Percentiles rank a stretch among this genome's conserved stretches.
phyloP scores from a whole-genome alignment of 2,329 filamentous ascomycete genomes.

The Trichoderma oligosporum region DNA sequence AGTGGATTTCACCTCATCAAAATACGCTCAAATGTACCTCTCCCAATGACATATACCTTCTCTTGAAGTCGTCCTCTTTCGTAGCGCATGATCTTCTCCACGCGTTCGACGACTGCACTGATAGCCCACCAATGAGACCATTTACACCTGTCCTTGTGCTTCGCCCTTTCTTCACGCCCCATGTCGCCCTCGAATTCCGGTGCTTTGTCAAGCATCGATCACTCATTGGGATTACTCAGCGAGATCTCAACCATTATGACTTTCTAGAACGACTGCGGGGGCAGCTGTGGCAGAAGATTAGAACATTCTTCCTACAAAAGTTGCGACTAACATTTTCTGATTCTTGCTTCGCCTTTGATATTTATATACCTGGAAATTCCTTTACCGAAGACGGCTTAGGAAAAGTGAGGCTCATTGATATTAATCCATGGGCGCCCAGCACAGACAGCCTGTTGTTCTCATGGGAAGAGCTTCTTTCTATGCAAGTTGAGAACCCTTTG shows the following conservation, averaged over 20 bases:
- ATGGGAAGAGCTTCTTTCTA: conserved; percentile 79
- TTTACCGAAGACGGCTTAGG: conserved; percentile 58
- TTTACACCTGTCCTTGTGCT: conserved; percentile 80
- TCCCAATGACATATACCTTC: conserved; percentile 86
- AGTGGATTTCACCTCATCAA: conserved; percentile 77
- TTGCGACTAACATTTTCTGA: conserved; percentile 79
- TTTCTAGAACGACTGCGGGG: conserved; percentile 67
- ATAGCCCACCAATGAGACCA: conserved; percentile 37
- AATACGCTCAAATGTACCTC: conserved; percentile 90
- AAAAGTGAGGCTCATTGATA: conserved; percentile 80
- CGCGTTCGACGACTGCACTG: conserved; percentile 70
- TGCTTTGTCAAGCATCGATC: conserved; percentile 85
- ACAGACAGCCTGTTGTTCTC: conserved; percentile 88
- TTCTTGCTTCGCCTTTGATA: conserved; percentile 80
- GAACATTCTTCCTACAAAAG: conserved; percentile 71
- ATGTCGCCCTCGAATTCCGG: conserved; percentile 88
- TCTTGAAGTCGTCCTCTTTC: conserved; percentile 93
- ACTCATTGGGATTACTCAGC: conserved; percentile 79
- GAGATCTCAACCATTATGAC: conserved; percentile 85
- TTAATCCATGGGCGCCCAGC: conserved; percentile 88
- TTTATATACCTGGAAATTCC: conserved; percentile 75
- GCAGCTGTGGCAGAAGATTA: conserved; percentile 64
- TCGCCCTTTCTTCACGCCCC: conserved; percentile 81
- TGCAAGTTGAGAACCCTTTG: conserved; percentile 58
- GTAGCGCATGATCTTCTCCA: conserved; percentile 91